Evolutionary conservation across 176 grass and related monocot species (phyloP), one percentile per base, ranked within the genome.

Genomic region (Melocanna baccifera): DNA sequence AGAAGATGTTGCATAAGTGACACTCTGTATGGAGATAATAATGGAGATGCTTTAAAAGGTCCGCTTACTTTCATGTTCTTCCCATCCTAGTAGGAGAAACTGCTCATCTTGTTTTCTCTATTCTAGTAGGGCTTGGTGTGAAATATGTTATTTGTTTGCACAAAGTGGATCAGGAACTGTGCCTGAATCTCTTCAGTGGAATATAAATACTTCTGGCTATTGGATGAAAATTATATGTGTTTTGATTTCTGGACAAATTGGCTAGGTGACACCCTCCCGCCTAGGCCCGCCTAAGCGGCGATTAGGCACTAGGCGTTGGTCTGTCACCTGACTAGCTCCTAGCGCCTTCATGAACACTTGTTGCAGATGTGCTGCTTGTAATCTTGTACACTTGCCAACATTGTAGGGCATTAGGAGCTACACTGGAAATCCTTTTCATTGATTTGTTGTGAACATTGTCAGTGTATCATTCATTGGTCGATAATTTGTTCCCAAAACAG

Each of bases 1-100:
- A 92, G 85, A 90, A 94, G 81, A 90, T 97, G 95, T 70, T 97
- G 89, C 88, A 94, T 97, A 81, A 90, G 87, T 84, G 89, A 71
- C 78, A 88, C 41, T 86, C 78, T 87, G 18, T 97, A 94, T 94
- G 95, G 92, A 76, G 85, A 94, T 79, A 82, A 94, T 36, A 93
- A 75, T 57, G 89, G 87, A 73, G 92, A 97, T 93, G 95, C 95
- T 84, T 90, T 97, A 84, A 79, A 93, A 90, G 95, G 95, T 97
- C 48, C 20, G 67, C 57, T 90, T 61, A 56, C 25, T 89, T 39
- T 67, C 39, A 50, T 90, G 50, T 32, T 79, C 11, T 23, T 83
- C 29, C 48, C 64, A 65, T 74, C 23, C 37, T 69, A 79, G 12
- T 56, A 48, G 28, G 48, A 10, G 29, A 50, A 45, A 34, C 30